Evolutionary conservation across 352 stramenopile genomes (phyloP), one percentile per base, ranked within the genome.

Genomic region (Pythium rishiriense): DNA sequence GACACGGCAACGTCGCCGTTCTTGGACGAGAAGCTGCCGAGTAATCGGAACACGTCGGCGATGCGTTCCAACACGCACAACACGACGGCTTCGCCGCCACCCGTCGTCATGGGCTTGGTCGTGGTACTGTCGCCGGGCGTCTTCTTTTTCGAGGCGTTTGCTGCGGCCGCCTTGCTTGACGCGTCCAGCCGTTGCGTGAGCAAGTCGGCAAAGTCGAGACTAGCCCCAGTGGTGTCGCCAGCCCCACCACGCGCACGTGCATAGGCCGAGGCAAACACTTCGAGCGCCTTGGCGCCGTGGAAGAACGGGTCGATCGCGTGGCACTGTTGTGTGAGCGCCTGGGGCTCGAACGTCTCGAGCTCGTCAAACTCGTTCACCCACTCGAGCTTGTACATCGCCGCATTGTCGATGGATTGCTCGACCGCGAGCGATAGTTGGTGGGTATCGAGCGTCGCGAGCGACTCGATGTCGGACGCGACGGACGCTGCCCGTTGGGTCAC

Each of bases 331-430:
- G 74, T 85, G 28, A 88, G 64, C 1, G 62, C 49, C 7, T 62
- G 56, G 0, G 77, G 59, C 7, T 59, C 43, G 19, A 86, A 88
- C 0, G 67, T 56, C 0, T 50, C 41, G 15, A 62, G 51, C n/a
- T 83, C 72, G 6, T 72, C 58, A 14, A 70, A 73, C 41, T 87
- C 79, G 29, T 81, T 76, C 25, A 76, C 56, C 81, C 79, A 88
- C 41, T 86, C 78, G 22, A 90, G 65, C 24, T 74, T 76, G 53
- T 68, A 80, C 0, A 57, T 17, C 15, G 35, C 39, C 6, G 39
- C 21, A 25, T 59, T 57, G 0, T 45, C 26, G 5, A 35, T 35
- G 5, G 31, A 35, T 2, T n/a, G 37, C 37, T 43, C 37, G 14
- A 43, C n/a, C 37, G 37, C 37, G 14, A 43, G 14, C 37, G 37